Base-by-base conservation (phyloP, 306 rosid species). In the Arachis stenosperma region DNA sequence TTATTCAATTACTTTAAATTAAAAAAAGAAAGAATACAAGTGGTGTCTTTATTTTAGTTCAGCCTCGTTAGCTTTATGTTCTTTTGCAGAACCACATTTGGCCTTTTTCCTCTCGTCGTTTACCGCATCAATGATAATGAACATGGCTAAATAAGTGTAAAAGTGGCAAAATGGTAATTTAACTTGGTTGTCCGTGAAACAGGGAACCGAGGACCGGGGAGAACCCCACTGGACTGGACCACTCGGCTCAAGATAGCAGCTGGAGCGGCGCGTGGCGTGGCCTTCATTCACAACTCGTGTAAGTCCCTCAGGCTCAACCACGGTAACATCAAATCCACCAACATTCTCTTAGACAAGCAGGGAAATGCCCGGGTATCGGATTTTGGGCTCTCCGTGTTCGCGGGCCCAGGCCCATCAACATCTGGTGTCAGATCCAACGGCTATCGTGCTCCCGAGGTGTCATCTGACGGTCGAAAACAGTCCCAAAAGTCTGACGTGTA, bases 171-270 rank as follows among this genome's bases (percentile, higher is more conserved):
- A 43, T 5, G 15, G 83, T 80, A 75, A 72, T 70, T 80, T 6
- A n/a, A 70, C 13, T 63, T 60, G 53, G 27, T 46, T 61, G 51
- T 11, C 1, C 33, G n/a, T 65, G 30, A 7, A 12, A 65, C 87
- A 94, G 98, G 97, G 13, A 94, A 94, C 86, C 70, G 98, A 53
- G 98, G 98, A 39, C 98, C 98, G 0, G 97, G 98, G 14, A 60
- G 98, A 73, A 91, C 90, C 79, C 97, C 98, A 47, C 69, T 94
- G 79, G 96, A 94, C 77, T 94, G 98, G 98, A 89, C 96, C 78
- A 89, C 96, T 2, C 76, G 98, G 88, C 90, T 94, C 7, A 91
- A 83, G 62, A 89, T 94, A 59, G 98, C 97, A 41, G 91, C 90
- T 0, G 98, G 94, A 29, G 91, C 92, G 14, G 96, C 96, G 0